Conservation (phyloP, 108 stramenopile species). For the Nitzschia sp. region DNA sequence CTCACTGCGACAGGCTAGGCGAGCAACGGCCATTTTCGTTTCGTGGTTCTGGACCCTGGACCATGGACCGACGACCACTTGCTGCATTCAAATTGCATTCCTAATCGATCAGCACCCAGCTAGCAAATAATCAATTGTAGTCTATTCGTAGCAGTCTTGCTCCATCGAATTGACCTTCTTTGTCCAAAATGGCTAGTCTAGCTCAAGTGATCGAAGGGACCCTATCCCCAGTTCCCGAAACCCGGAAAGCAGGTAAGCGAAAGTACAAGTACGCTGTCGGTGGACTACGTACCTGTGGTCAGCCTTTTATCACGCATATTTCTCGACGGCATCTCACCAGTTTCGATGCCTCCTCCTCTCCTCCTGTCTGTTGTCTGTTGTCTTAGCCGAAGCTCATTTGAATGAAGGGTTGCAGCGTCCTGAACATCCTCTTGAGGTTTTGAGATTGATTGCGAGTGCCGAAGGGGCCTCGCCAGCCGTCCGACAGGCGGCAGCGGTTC, state of each 20-base stretch:
- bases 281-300: neutral
- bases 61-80: too few species aligned
- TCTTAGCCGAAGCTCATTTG: conserved; percentile 69
- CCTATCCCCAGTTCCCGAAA: conserved; percentile 58
- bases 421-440: conserved; percentile 63
- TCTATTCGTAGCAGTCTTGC: too few species aligned
- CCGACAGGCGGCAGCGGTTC: conserved; percentile 90
- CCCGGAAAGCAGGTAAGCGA: conserved; percentile 49
- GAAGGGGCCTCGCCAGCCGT: conserved; percentile 38
- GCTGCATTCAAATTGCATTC: too few species aligned
- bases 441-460: conserved; percentile 59
- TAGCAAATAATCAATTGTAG: too few species aligned
- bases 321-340: neutral
- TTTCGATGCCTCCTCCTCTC: neutral
- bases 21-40: too few species aligned
- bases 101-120: too few species aligned
- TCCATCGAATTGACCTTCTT: too few species aligned
- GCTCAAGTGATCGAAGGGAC: conserved; percentile 61
- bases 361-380: neutral
- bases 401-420: conserved; percentile 38
- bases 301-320: neutral
- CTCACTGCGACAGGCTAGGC: too few species aligned
- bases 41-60: too few species aligned
- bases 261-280: too few species aligned
- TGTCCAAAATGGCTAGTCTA: conserved; percentile 31